Evolutionary conservation across 306 rosid genomes (phyloP), one percentile per base, ranked within the genome.

Genomic region (Heteromeles arbutifolia): DNA sequence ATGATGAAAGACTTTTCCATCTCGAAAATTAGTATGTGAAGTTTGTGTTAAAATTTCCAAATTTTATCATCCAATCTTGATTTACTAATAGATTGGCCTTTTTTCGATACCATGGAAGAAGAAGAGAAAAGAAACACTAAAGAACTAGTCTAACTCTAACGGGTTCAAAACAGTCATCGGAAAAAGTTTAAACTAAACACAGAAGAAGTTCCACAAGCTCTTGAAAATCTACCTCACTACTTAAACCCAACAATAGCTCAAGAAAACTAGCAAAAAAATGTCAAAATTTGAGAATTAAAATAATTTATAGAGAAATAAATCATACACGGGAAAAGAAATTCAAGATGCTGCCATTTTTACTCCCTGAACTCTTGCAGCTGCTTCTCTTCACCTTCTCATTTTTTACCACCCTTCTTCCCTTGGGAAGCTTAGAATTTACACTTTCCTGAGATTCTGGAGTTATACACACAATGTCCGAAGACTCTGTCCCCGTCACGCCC

Each of bases 311-410:
- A 43, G 66, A 31, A 14, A 25, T 45, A 24, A 65, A 76, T 80
- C 85, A 90, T 76, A 95, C 87, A 39, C 91, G 79, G 65, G 93
- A 82, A 85, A 90, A 95, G 85, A 90, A 95, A 88, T 79, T 92
- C 87, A 92, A 75, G 85, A 95, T 90, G 58, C 83, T 84, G 70
- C 74, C 76, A 14, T 79, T 87, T 70, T 78, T 83, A 65, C 37
- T 66, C 18, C 29, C 88, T 6, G 79, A 73, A 77, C 80, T 84
- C 78, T 83, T 85, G 80, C 69, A 25, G 73, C 66, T 82, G 70
- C 86, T 84, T 74, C 69, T 85, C 82, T 82, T 87, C 70, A 85
- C 72, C 83, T 83, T 90, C 69, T 73, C 85, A 76, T 72, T 80
- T 67, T 73, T 83, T 68, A 80, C 77, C 28, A 56, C 84, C 75